Percentiles rank a stretch among this genome's conserved stretches.
phyloP scores from a whole-genome alignment of 2,329 filamentous ascomycete species.

The Herpotrichia juniperi region DNA sequence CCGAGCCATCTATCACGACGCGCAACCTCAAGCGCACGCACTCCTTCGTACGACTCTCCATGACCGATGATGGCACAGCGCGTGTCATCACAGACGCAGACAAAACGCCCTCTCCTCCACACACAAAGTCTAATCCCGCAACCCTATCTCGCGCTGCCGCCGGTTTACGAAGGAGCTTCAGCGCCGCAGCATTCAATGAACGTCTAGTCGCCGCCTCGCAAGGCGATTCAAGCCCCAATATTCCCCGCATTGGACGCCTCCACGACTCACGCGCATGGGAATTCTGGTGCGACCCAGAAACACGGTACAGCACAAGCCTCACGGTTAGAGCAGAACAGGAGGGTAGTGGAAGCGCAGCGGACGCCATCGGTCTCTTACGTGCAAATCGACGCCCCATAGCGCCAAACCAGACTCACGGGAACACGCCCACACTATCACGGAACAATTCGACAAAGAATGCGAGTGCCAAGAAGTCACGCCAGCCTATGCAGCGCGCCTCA shows the following conservation, averaged over 20 bases:
- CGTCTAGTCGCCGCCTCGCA: slow-evolving; percentile 34
- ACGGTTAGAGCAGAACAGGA: slow-evolving; percentile 83
- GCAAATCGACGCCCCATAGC: slow-evolving; percentile 64
- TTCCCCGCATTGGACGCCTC: slow-evolving; percentile 71
- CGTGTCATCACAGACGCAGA: slow-evolving; percentile 75
- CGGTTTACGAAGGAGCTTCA: slow-evolving; percentile 72
- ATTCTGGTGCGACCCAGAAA: slow-evolving; percentile 82
- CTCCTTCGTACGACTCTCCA: slow-evolving; percentile 74
- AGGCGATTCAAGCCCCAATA: slow-evolving; percentile 37
- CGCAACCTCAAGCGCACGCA: slow-evolving; percentile 46
- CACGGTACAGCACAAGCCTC: slow-evolving; percentile 70
- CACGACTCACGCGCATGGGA: slow-evolving; percentile 91
- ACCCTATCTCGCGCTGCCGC: slow-evolving; percentile 48
- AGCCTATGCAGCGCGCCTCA: slow-evolving; percentile 41
- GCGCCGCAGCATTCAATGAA: slow-evolving; percentile 59
- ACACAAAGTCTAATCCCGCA: slow-evolving; percentile 57
- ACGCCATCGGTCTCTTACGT: slow-evolving; percentile 80
- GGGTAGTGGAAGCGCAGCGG: slow-evolving; percentile 76
- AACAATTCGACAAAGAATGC: slow-evolving; percentile 34
- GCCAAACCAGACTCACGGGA: slow-evolving; percentile 69
- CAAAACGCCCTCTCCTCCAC: slow-evolving; percentile 70
- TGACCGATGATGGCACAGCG: slow-evolving; percentile 90
- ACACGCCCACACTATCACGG: slow-evolving; percentile 54
- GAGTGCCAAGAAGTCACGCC: slow-evolving; percentile 43
- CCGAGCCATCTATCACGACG: slow-evolving; percentile 58